These are phyloP conservation scores for Turritis glabra DNA, from an alignment of 345 rosid genomes.

Conservation along the genomic window DNA sequence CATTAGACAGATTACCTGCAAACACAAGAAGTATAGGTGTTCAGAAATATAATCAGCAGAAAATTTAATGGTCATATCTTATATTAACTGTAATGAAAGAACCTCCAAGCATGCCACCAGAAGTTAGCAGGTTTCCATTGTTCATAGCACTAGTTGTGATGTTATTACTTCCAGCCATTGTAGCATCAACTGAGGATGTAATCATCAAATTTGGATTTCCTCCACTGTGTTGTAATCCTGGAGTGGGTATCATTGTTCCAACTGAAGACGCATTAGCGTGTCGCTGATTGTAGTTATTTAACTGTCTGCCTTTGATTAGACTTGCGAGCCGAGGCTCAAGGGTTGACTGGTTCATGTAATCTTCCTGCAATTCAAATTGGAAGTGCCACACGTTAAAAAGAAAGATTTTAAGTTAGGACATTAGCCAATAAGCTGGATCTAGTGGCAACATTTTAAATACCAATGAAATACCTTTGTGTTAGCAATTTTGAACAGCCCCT, in stretches of 20 bases:
- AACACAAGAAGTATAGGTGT: constrained; percentile 13
- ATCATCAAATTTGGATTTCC: constrained; percentile 64
- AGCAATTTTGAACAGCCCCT: constrained; percentile 74
- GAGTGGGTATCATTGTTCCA: constrained; percentile 96
- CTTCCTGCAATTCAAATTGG: constrained; percentile 56
- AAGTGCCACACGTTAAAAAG: not conserved
- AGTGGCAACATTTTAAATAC: not conserved
- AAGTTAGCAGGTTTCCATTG: constrained; percentile 55
- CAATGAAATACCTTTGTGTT: constrained; percentile 56
- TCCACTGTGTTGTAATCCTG: constrained; percentile 72
- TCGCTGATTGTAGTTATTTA: constrained; percentile 54
- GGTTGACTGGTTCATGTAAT: constrained; percentile 72
- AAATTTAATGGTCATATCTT: constrained; percentile 24
- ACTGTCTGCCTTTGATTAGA: constrained; percentile 50
- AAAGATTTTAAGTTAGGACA: not conserved
- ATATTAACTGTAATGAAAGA: constrained; percentile 49
- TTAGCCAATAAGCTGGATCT: constrained; percentile 9
- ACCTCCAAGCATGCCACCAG: constrained; percentile 61
- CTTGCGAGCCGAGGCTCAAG: constrained; percentile 67
- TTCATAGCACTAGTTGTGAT: constrained; percentile 53
- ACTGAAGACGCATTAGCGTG: constrained; percentile 62
- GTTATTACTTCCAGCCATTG: constrained; percentile 57
- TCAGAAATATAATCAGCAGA: constrained; percentile 22
- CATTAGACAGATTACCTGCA: constrained; percentile 75
- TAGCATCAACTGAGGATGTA: constrained; percentile 67